Evolutionary conservation across 2,329 filamentous ascomycete genomes (phyloP).

Genomic region (Trichoderma citrinoviride): DNA sequence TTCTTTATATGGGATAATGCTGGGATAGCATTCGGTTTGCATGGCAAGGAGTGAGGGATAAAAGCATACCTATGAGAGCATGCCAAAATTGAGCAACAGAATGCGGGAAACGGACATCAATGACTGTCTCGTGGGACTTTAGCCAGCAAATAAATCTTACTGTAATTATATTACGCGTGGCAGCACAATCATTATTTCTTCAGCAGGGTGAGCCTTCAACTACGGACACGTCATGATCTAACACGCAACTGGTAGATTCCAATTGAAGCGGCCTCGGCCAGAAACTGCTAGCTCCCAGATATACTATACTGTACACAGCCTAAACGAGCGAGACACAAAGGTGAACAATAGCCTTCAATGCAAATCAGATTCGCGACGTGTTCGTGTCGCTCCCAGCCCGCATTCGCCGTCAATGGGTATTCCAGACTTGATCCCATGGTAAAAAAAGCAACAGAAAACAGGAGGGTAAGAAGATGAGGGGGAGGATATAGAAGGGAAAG

Average conservation of each 20-base stretch:
- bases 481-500: neutral
- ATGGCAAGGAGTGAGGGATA: neutral
- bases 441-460: neutral
- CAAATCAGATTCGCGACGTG: slow-evolving; percentile 7
- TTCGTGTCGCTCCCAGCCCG: slow-evolving; percentile 12
- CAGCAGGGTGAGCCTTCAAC: neutral
- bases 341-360: neutral
- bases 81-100: neutral
- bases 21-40: neutral
- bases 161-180: too few relatives aligned
- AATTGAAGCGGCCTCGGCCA: slow-evolving; percentile 8
- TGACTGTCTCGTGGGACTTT: neutral
- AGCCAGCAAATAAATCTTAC: neutral
- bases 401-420: slow-evolving; percentile 21
- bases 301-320: slow-evolving; percentile 3
- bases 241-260: slow-evolving; percentile 10
- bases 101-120: neutral
- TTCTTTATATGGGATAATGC: neutral
- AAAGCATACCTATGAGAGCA: neutral
- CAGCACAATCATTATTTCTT: neutral
- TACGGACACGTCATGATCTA: neutral
- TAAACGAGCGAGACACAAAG: neutral
- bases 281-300: neutral
- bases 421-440: slow-evolving; percentile 16
- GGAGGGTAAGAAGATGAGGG: neutral